Percentiles rank a stretch among this genome's conserved stretches.
Evolutionary conservation across 768 basidiomycete species (phyloP).

Genomic region (Lentinula edodes): DNA sequence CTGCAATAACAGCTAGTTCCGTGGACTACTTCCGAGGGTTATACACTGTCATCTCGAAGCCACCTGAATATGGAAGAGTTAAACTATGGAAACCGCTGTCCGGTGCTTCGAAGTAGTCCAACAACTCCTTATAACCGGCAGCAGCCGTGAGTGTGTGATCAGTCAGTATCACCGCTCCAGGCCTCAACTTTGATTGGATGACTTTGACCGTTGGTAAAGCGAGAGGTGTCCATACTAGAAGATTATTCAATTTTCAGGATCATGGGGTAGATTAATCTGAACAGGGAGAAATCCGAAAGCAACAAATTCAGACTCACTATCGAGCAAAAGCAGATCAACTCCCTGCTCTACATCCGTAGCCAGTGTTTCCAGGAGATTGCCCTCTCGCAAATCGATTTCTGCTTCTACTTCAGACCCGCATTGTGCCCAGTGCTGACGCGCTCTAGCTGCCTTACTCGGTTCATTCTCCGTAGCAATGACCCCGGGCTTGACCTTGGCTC

Average conservation of each 20-base stretch:
- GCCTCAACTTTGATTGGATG: conserved; percentile 4
- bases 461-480: conserved; percentile 9
- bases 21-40: neutral
- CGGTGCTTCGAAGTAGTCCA: neutral
- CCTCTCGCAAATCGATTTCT: conserved; percentile 2
- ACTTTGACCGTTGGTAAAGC: conserved; percentile 8
- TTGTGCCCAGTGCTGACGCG: neutral
- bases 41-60: conserved; percentile 4
- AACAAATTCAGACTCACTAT: neutral
- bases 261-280: neutral
- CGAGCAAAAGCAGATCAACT: conserved; percentile 8
- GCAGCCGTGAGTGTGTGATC: neutral
- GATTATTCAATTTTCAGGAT: neutral
- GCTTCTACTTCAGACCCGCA: neutral
- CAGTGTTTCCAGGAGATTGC: conserved; percentile 4
- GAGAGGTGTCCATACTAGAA: conserved; percentile 5
- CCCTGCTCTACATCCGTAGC: neutral
- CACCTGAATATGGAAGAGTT: conserved; percentile 1
- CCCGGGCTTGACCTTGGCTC: neutral
- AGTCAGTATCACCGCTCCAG: neutral
- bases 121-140: neutral
- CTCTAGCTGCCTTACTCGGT: conserved; percentile 2
- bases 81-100: neutral
- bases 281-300: neutral
- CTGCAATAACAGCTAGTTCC: too few relatives aligned